These are phyloP conservation scores for Populus tremula DNA, from an alignment of 345 rosid genomes.

Conservation along the genomic window DNA sequence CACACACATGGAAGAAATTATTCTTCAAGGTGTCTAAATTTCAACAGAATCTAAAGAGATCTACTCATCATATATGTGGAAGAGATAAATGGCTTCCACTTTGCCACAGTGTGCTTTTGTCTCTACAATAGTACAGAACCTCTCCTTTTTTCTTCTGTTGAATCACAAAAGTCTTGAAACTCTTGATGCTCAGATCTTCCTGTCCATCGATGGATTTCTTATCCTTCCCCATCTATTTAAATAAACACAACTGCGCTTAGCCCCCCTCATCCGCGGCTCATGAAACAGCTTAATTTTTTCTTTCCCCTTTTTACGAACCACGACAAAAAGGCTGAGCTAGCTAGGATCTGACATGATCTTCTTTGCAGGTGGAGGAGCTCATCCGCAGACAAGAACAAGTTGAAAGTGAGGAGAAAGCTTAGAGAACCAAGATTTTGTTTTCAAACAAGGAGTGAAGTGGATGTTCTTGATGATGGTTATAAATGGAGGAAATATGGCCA, in stretches of 20 bases:
- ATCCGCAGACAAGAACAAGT: conserved; percentile 60
- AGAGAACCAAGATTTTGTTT: conserved; percentile 98
- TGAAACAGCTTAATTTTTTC: neutral
- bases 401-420: conserved; percentile 82
- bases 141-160: conserved; percentile 2
- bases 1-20: conserved; percentile 10
- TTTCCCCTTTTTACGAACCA: too few species aligned
- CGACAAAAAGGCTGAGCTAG: neutral
- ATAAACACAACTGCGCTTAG: too few species aligned
- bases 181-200: conserved; percentile 24
- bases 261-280: too few species aligned
- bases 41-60: conserved; percentile 27
- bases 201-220: conserved; percentile 22
- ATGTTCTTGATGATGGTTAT: conserved; percentile 95
- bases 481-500: conserved; percentile 99
- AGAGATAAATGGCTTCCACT: conserved; percentile 12
- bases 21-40: conserved; percentile 3
- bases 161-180: conserved; percentile 27
- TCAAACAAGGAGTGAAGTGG: conserved; percentile 93
- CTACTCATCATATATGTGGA: conserved; percentile 17
- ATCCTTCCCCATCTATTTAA: neutral
- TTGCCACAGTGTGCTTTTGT: conserved; percentile 1
- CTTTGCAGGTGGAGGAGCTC: conserved; percentile 77
- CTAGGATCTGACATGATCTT: neutral
- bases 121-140: neutral